Conservation (phyloP, 78 protist species). For the slime mould (Dictyostelium discoideum) region DNA sequence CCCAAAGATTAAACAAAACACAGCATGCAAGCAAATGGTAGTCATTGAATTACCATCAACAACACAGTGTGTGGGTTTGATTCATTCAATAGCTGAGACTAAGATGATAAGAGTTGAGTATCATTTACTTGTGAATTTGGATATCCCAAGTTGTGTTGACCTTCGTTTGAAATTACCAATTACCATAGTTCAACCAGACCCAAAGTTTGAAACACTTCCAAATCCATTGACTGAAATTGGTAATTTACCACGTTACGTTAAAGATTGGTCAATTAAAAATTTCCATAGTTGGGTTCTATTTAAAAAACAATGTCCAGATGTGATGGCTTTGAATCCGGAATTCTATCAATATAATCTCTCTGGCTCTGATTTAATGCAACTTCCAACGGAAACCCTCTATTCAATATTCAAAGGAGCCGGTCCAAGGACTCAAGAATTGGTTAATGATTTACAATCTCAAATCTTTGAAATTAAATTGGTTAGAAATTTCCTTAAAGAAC, state of each 20-base stretch:
- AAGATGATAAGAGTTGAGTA: conserved; percentile 18
- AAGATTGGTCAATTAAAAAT: neutral
- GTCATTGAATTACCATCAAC: conserved; percentile 12
- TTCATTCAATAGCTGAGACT: neutral
- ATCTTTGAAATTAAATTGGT: neutral
- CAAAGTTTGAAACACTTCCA: neutral
- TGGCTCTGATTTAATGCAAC: conserved; percentile 9
- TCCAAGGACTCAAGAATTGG: neutral
- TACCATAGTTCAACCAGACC: conserved; percentile 11
- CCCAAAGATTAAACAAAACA: neutral
- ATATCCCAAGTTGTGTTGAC: conserved; percentile 41
- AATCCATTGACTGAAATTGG: conserved; percentile 30
- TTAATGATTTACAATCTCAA: neutral
- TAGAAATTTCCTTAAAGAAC: conserved; percentile 22
- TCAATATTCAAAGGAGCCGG: neutral
- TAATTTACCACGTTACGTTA: conserved; percentile 5
- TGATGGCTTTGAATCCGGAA: neutral
- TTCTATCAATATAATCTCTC: neutral
- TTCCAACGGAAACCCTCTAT: neutral
- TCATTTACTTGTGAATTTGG: neutral
- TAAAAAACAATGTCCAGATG: conserved; percentile 8
- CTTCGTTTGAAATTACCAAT: conserved; percentile 6
- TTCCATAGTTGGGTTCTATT: neutral
- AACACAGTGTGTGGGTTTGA: neutral
- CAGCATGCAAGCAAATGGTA: neutral